A percentile compares a stretch with the other conserved stretches of the same genome.
phyloP scores from a whole-genome alignment of 495 filamentous ascomycete species.

The Cercophora sp. region DNA sequence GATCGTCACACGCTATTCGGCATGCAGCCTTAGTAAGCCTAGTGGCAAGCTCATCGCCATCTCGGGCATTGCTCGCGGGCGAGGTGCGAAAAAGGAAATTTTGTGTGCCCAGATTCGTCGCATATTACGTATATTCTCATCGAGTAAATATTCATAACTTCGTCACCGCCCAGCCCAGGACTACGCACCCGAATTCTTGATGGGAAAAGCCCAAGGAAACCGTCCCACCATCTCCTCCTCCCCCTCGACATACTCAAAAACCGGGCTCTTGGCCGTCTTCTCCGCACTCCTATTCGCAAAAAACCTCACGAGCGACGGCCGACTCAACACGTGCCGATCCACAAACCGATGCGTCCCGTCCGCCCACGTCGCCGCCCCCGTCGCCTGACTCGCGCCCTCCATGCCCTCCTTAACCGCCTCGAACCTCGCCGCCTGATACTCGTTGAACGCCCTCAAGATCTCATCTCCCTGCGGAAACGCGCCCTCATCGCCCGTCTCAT shows the following conservation, averaged over 20 bases:
- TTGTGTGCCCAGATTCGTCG: no score
- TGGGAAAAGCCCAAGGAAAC: conserved; percentile 8
- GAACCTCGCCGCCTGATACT: conserved; percentile 6
- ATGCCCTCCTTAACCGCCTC: background rate
- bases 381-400: background rate
- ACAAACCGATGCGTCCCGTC: background rate
- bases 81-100: no score
- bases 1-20: no score
- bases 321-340: background rate
- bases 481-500: background rate
- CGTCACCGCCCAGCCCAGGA: no score
- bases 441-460: conserved; percentile 1
- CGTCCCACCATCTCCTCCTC: background rate
- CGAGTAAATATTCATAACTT: no score
- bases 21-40: no score
- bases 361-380: conserved; percentile 8
- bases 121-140: no score
- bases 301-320: background rate
- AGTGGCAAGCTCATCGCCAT: no score
- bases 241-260: conserved; percentile 1
- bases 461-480: background rate
- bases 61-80: no score
- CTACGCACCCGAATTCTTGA: no score
- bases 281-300: background rate
- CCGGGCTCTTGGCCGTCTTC: background rate